phyloP scores from a whole-genome alignment of 2,329 filamentous ascomycete genomes.

The Colletotrichum melonis region DNA sequence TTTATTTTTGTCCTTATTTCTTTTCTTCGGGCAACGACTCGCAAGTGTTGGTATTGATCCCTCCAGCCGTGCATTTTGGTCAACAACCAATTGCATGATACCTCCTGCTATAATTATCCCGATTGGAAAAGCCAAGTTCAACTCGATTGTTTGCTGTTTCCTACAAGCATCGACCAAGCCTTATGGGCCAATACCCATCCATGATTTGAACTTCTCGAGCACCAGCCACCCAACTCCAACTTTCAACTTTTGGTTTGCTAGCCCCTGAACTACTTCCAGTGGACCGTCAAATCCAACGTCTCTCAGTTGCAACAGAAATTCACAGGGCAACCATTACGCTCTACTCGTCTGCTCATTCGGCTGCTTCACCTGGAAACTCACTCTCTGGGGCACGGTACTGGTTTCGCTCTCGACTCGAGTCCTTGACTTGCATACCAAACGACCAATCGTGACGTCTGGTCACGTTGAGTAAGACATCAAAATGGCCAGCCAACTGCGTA shows the following conservation, averaged over 20 bases:
- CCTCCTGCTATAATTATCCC: background rate
- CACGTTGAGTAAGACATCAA: background rate
- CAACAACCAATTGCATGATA: background rate
- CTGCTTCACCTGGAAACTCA: background rate
- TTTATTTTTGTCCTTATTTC: constrained; percentile 20
- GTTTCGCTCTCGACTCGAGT: background rate
- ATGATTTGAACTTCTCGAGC: background rate
- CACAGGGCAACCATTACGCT: background rate
- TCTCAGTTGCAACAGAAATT: background rate
- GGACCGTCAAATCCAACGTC: background rate
- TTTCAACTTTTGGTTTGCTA: background rate
- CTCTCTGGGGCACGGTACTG: background rate
- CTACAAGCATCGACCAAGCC: background rate
- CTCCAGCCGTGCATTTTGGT: background rate
- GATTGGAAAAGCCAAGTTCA: background rate
- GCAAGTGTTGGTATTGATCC: background rate
- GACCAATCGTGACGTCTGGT: background rate
- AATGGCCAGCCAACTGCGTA: constrained; percentile 42
- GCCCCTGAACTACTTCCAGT: background rate
- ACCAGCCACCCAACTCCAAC: background rate
- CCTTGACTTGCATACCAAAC: background rate
- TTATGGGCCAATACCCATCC: background rate
- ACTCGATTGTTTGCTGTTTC: background rate
- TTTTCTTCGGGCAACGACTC: constrained; percentile 7
- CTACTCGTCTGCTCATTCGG: background rate